Base-by-base conservation (phyloP, 2,329 filamentous ascomycete genomes). In the Daldinia eschscholtzii region DNA sequence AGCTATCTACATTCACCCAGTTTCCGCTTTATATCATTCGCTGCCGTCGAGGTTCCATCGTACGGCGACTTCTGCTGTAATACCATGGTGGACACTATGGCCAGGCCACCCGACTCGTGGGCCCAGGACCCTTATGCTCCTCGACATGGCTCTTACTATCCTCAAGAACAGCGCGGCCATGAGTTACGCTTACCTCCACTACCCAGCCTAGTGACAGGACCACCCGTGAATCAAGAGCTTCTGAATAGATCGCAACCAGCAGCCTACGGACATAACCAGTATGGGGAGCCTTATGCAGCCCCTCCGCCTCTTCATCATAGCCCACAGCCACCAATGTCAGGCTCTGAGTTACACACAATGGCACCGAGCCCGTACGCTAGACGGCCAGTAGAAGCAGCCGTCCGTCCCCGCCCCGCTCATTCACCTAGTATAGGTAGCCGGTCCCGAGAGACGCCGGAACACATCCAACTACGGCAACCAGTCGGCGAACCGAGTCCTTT, bases 41-140 rank as follows among this genome's bases (percentile, higher is more conserved):
- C 67, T 72, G 72, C 70, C 58, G 70, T 68, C 65, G 68, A 70
- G 64, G 62, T 69, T 60, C 46, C 67, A 71, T 71, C 71, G 67
- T 69, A 69, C 70, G 66, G 68, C 66, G 56, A 68, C 61, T 69
- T 67, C 69, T 70, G 61, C 67, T 61, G 65, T 69, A 68, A 72
- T 75, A 76, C 71, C 72, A 77, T 77, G 76, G 73, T 77, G 74
- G 73, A 76, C 65, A 71, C 73, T 64, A 77, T 77, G 76, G 73
- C 76, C 62, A 75, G 74, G 67, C 74, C 72, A 71, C 68, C 73
- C 55, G 72, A 76, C 68, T 73, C 75, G 52, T 77, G 76, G 75
- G 71, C 69, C 50, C 73, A 74, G 26, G 73, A 74, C 61, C 70
- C 70, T 70, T 76, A 75, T 65, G 70, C 71, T 72, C 74, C 75